Evolutionary conservation across 352 stramenopile genomes (phyloP).

Genomic region (Phytopythium oedochilum): DNA sequence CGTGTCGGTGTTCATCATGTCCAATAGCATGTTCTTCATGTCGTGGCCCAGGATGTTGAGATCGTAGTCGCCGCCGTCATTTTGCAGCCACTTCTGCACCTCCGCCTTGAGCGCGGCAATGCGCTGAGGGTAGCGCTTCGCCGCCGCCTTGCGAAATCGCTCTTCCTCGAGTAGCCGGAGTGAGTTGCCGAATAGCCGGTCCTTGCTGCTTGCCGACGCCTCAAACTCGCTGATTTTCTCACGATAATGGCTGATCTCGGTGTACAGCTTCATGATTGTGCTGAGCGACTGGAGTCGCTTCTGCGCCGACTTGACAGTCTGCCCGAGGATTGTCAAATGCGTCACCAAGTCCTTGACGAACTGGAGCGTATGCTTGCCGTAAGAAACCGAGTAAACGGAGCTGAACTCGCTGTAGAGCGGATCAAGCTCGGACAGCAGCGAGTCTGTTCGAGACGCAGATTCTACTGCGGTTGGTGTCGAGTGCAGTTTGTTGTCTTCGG

Average conservation of each 20-base stretch:
- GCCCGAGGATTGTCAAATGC: constrained; percentile 42
- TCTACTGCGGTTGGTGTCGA: background rate
- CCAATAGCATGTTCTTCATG: constrained; percentile 62
- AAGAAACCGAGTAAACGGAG: constrained; percentile 33
- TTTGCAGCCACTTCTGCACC: constrained; percentile 66
- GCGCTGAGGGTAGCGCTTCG: constrained; percentile 62
- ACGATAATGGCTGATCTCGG: constrained; percentile 64
- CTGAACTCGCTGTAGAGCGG: constrained; percentile 41
- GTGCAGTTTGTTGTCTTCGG: background rate
- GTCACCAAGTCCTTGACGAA: constrained; percentile 34
- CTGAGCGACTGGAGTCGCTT: constrained; percentile 63
- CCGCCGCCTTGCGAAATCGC: constrained; percentile 64
- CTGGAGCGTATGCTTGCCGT: constrained; percentile 31
- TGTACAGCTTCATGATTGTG: constrained; percentile 78
- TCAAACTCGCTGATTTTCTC: constrained; percentile 77
- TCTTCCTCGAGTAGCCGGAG: constrained; percentile 72
- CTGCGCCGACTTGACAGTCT: constrained; percentile 42
- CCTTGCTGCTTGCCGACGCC: constrained; percentile 59
- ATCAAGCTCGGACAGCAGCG: constrained; percentile 58
- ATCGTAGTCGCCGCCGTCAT: constrained; percentile 71
- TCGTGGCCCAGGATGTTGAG: constrained; percentile 64
- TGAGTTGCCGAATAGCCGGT: constrained; percentile 72
- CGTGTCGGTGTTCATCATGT: constrained; percentile 84
- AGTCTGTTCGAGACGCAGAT: constrained; percentile 11
- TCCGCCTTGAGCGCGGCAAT: constrained; percentile 51